Evolutionary conservation across 805 yeast genomes (phyloP).

Genomic region (Candida mattraensis): DNA sequence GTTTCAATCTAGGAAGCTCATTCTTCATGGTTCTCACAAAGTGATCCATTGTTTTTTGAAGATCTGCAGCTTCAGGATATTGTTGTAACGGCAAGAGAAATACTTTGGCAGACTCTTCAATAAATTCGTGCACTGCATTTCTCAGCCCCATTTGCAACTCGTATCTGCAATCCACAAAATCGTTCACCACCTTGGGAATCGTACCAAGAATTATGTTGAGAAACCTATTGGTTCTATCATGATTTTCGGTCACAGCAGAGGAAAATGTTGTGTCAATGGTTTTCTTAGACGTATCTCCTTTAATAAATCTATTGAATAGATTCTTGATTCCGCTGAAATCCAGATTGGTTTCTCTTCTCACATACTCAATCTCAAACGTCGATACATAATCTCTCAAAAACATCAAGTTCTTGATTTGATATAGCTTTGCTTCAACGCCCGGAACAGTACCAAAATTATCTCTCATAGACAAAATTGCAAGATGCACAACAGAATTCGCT

Average conservation of each 20-base stretch:
- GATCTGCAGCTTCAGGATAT: conserved; percentile 15
- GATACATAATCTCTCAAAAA: conserved; percentile 66
- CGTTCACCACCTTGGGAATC: conserved; percentile 76
- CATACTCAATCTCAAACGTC: conserved; percentile 77
- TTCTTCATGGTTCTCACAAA: conserved; percentile 50
- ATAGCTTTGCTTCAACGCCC: conserved; percentile 63
- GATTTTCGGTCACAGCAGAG: conserved; percentile 12
- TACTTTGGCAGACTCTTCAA: conserved; percentile 52
- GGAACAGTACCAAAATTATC: conserved; percentile 48
- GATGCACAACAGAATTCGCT: conserved; percentile 83
- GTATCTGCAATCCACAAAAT: conserved; percentile 72
- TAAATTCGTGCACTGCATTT: conserved; percentile 65
- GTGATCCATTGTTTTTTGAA: conserved; percentile 24
- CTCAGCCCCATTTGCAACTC: conserved; percentile 77
- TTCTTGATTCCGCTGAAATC: conserved; percentile 77
- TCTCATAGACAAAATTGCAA: conserved; percentile 64
- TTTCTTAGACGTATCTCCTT: conserved; percentile 24
- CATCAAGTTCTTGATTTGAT: conserved; percentile 69
- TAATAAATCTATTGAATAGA: conserved; percentile 38
- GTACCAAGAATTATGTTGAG: conserved; percentile 44
- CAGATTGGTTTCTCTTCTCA: conserved; percentile 67
- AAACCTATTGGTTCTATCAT: conserved; percentile 15
- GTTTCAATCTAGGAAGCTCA: conserved; percentile 57
- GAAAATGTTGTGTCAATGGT: conserved; percentile 21
- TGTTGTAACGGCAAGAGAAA: conserved; percentile 48